Conservation (phyloP, 2,329 filamentous ascomycete genomes). For the Acephala macrosclerotiorum region DNA sequence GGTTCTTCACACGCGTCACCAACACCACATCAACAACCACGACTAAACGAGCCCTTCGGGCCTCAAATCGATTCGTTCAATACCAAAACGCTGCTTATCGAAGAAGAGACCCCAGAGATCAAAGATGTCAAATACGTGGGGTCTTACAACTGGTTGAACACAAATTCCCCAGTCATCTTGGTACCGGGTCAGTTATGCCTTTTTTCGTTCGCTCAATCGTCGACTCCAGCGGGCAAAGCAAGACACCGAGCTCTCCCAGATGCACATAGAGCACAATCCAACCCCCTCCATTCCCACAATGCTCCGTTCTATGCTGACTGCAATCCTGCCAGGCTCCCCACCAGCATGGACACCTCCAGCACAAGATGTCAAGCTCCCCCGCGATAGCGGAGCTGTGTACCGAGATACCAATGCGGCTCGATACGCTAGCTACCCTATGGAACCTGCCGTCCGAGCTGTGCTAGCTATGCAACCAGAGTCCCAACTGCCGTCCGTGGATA, state of each 20-base stretch:
- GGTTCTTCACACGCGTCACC: background rate
- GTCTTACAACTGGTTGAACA: slow-evolving; percentile 60
- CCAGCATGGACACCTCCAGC: slow-evolving; percentile 57
- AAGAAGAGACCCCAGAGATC: slow-evolving; percentile 45
- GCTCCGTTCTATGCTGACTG: background rate
- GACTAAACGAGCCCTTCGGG: slow-evolving; percentile 24
- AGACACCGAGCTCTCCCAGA: background rate
- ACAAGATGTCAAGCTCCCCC: slow-evolving; percentile 44
- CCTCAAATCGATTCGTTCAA: slow-evolving; percentile 30
- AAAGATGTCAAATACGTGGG: slow-evolving; percentile 51
- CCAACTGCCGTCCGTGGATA: slow-evolving; percentile 50
- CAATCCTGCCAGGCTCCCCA: slow-evolving; percentile 51
- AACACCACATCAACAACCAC: background rate
- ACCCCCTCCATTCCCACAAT: background rate
- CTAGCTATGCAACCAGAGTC: slow-evolving; percentile 49
- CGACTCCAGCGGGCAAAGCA: background rate
- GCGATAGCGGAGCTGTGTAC: slow-evolving; percentile 50
- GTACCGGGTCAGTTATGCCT: slow-evolving; percentile 50
- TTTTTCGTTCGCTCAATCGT: background rate
- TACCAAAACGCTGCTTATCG: slow-evolving; percentile 29
- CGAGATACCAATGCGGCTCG: slow-evolving; percentile 53
- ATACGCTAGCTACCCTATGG: slow-evolving; percentile 49
- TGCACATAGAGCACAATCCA: background rate
- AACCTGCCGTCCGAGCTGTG: slow-evolving; percentile 50
- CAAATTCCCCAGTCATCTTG: slow-evolving; percentile 48